Evolutionary conservation across 2,329 filamentous ascomycete species (phyloP).

Genomic region (Fusarium tricinctum): DNA sequence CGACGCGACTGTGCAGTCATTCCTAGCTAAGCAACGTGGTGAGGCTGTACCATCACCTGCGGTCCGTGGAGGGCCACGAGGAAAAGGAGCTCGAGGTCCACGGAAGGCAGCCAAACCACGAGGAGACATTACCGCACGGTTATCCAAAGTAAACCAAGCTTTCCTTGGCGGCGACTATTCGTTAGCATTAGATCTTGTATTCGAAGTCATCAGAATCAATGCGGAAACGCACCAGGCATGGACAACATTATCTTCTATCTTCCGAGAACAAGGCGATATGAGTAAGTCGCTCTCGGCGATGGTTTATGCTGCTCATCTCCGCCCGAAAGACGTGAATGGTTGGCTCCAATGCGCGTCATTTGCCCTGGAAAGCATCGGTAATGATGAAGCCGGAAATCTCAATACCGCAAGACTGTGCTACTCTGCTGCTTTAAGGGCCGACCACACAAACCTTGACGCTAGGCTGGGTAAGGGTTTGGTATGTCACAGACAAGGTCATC

Average conservation of each 20-base stretch:
- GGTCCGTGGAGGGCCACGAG: constrained; percentile 43
- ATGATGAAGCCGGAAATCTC: constrained; percentile 63
- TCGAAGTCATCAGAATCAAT: constrained; percentile 77
- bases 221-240: constrained; percentile 76
- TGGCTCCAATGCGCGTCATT: constrained; percentile 73
- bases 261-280: constrained; percentile 70
- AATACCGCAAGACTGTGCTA: constrained; percentile 71
- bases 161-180: constrained; percentile 74
- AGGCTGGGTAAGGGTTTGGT: constrained; percentile 72
- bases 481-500: constrained; percentile 68
- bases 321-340: constrained; percentile 70
- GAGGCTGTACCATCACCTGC: constrained; percentile 38
- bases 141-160: constrained; percentile 76
- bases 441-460: constrained; percentile 69
- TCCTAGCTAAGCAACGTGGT: constrained; percentile 57
- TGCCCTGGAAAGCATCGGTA: constrained; percentile 64
- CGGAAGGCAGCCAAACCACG: constrained; percentile 76
- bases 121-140: constrained; percentile 77
- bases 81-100: constrained; percentile 60
- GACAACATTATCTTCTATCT: constrained; percentile 72
- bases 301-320: constrained; percentile 73
- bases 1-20: constrained; percentile 59
- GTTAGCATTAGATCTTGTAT: constrained; percentile 69
- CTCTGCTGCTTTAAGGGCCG: constrained; percentile 70
- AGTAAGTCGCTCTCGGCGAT: constrained; percentile 71